Conservation (phyloP, 225 moss, liverwort and hornwort species). For the Pleurozium schreberi region DNA sequence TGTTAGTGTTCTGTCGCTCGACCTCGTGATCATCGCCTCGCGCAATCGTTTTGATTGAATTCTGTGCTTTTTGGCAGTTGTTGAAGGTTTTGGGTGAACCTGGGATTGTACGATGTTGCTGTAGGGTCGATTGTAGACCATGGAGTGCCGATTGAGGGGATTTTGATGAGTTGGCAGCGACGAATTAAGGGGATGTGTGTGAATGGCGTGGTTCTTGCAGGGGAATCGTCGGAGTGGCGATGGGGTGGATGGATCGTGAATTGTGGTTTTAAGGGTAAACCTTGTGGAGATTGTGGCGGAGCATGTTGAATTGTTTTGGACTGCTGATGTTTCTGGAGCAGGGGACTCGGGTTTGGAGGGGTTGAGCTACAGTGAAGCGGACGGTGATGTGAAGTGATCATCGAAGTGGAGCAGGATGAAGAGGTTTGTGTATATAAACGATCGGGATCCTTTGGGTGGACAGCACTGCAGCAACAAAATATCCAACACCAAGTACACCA, state of each 20-base stretch:
- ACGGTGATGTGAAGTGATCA: background rate
- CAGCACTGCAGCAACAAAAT: constrained; percentile 73
- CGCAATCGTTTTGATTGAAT: background rate
- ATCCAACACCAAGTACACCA: constrained; percentile 80
- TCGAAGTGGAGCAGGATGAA: constrained; percentile 31
- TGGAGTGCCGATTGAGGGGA: background rate
- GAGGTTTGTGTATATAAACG: constrained; percentile 77
- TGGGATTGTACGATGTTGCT: background rate
- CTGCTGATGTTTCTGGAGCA: background rate
- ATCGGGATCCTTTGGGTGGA: constrained; percentile 27
- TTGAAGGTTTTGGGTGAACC: background rate
- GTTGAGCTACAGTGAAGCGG: constrained; percentile 4
- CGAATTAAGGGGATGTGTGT: background rate
- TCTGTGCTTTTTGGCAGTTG: background rate
- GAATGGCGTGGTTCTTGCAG: background rate
- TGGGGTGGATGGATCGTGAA: background rate
- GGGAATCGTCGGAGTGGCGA: background rate
- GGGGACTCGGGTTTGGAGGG: background rate
- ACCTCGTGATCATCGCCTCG: background rate
- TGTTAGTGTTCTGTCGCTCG: background rate
- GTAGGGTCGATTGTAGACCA: background rate
- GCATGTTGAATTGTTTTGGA: background rate
- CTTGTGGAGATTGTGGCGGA: background rate
- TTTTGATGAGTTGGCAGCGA: background rate
- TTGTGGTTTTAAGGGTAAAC: background rate